Evolutionary conservation across 1,284 basidiomycete genomes (phyloP), one percentile per base, ranked within the genome.

Genomic region (Neotropicomus parvogracilis): DNA sequence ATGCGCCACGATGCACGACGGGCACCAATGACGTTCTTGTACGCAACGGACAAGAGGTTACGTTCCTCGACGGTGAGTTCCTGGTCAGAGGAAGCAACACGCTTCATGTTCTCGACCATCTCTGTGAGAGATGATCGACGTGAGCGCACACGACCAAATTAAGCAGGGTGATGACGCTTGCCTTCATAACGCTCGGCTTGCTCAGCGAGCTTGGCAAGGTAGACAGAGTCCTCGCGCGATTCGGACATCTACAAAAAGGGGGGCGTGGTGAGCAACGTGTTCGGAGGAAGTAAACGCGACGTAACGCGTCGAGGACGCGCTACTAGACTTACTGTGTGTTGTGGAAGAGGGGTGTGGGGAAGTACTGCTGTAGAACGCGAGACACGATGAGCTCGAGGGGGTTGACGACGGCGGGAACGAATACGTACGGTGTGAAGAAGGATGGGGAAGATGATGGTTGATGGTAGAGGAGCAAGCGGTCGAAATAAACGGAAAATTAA

Each of bases 11-110:
- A 97, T 40, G 95, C 95, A 72, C 95, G 94, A 63, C 95, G 95
- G 39, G 95, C 95, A 75, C 95, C 95, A 64, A 98, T 98, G 58
- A 99, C 95, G 75, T 99, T 99, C 91, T 99, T 99, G 85, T 99
- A 99, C 26, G 95, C 95, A 58, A 99, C 95, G 24, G 95, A 98
- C 52, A 99, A 85, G 50, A 99, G 85, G 74, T 98, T 99, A 58
- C 97, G 94, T 78, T 99, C 95, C 78, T 99, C 95, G 47, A 99
- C 95, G 58, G 95, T 97, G 68, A 99, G 89, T 70, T 99, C 94
- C 74, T 95, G 90, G 79, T 95, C 91, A 52, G 91, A 92, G 27
- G 93, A 95, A 54, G 94, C 94, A 60, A 97, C 93, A 56, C 85
- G 84, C 85, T 97, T 97, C 94, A 97, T 97, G 82, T 95, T 95